Conservation (phyloP, 2,329 filamentous ascomycete genomes). For the Ceratocystis papillata region DNA sequence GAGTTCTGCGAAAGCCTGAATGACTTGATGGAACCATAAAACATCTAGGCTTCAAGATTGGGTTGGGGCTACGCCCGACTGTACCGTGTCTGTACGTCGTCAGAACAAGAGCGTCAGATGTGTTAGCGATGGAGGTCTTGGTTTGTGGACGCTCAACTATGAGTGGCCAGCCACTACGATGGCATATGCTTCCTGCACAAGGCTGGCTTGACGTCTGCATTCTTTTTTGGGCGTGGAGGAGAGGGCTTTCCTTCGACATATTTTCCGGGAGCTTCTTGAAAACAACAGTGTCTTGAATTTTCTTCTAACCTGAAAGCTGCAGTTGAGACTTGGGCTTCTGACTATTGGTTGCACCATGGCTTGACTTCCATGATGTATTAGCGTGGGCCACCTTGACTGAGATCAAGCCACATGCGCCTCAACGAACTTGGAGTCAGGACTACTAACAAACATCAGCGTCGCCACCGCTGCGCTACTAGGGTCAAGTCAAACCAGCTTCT, state of each 20-base stretch:
- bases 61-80: neutral
- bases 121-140: too few species aligned
- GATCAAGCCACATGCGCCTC: neutral
- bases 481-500: too few species aligned
- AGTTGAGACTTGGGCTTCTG: neutral
- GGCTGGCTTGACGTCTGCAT: too few species aligned
- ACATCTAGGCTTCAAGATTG: neutral
- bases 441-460: neutral
- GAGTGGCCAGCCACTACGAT: too few species aligned
- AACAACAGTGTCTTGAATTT: too few species aligned
- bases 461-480: neutral
- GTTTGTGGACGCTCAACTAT: too few species aligned
- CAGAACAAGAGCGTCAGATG: neutral
- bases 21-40: neutral
- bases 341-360: conserved; percentile 6
- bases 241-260: too few species aligned
- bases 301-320: neutral
- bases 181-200: too few species aligned
- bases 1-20: too few species aligned
- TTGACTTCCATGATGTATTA: neutral
- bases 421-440: neutral
- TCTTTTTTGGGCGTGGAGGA: too few species aligned
- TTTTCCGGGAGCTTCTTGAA: too few species aligned
- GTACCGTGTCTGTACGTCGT: neutral
- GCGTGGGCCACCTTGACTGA: neutral